phyloP scores from a whole-genome alignment of 257 asterid genomes.

The Lantana camara region DNA sequence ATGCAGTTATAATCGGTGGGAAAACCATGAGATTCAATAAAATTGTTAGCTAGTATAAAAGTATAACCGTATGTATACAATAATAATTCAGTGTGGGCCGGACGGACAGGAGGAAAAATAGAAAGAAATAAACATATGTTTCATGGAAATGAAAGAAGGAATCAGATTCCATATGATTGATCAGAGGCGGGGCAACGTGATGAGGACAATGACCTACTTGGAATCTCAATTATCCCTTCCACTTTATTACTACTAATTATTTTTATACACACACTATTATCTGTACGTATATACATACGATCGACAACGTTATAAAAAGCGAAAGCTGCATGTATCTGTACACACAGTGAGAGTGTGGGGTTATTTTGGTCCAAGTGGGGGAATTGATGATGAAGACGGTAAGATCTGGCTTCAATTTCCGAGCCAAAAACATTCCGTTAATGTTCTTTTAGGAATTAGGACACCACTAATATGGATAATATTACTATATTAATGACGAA shows the following conservation, averaged over 20 bases:
- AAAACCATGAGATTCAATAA: no score
- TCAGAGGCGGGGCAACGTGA: slow-evolving; percentile 26
- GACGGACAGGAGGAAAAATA: not conserved
- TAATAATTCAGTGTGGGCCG: slow-evolving; percentile 16
- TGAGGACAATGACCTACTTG: slow-evolving; percentile 27
- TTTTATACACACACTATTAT: not conserved
- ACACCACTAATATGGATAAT: not conserved
- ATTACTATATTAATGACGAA: not conserved
- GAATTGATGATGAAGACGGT: slow-evolving; percentile 12
- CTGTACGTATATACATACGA: not conserved
- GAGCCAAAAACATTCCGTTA: slow-evolving; percentile 31
- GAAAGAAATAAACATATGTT: no score
- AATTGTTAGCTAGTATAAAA: not conserved
- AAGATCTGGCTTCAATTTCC: slow-evolving; percentile 44
- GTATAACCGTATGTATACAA: not conserved
- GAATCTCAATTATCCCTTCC: slow-evolving; percentile 41
- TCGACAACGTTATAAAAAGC: slow-evolving; percentile 31
- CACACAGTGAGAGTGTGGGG: slow-evolving; percentile 3
- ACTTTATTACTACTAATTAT: slow-evolving; percentile 10
- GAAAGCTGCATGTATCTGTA: slow-evolving; percentile 38
- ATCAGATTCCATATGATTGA: slow-evolving; percentile 50
- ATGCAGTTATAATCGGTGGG: no score
- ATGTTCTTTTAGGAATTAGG: not conserved
- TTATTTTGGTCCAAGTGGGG: slow-evolving; percentile 21
- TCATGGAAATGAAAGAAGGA: slow-evolving; percentile 25